Conservation (phyloP, 2,329 filamentous ascomycete species). For the Colletotrichum musicola region DNA sequence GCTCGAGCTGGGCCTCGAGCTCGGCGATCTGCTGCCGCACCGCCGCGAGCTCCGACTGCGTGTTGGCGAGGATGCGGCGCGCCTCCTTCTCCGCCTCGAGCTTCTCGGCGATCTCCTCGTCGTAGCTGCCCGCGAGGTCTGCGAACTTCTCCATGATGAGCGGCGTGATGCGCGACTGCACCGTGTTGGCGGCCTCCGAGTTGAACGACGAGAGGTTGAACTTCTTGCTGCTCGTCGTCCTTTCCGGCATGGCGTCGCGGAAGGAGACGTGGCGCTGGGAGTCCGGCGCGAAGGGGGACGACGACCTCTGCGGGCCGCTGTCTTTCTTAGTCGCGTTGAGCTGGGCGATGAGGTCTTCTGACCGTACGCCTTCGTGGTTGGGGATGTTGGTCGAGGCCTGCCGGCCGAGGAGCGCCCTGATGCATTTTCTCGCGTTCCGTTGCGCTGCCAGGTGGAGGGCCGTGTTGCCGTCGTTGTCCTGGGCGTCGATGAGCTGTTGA, state of each 20-base stretch:
- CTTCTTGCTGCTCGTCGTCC: constrained; percentile 52
- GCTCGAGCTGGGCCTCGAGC: constrained; percentile 67
- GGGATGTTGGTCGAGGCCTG: constrained; percentile 86
- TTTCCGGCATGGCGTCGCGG: constrained; percentile 61
- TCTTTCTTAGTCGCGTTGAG: constrained; percentile 78
- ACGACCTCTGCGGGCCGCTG: constrained; percentile 78
- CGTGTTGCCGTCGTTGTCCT: constrained; percentile 90
- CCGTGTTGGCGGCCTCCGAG: constrained; percentile 75
- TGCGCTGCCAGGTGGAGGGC: constrained; percentile 81
- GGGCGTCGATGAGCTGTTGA: constrained; percentile 81
- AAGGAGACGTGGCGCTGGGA: constrained; percentile 69
- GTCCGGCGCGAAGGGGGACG: constrained; percentile 76
- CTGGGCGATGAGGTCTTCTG: constrained; percentile 85
- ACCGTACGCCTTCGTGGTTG: constrained; percentile 85
- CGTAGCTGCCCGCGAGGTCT: constrained; percentile 77
- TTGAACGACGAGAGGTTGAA: constrained; percentile 58
- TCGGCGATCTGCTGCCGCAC: constrained; percentile 71
- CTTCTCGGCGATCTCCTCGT: constrained; percentile 81
- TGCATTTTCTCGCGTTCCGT: constrained; percentile 89
- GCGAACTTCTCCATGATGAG: constrained; percentile 80
- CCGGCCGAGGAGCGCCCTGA: constrained; percentile 82
- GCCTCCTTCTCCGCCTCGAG: constrained; percentile 77
- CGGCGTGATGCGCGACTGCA: constrained; percentile 77
- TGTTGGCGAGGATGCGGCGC: constrained; percentile 73
- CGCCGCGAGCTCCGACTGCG: constrained; percentile 74